phyloP scores from a whole-genome alignment of 2,329 filamentous ascomycete species.

The Phaeosphaeria sp. region DNA sequence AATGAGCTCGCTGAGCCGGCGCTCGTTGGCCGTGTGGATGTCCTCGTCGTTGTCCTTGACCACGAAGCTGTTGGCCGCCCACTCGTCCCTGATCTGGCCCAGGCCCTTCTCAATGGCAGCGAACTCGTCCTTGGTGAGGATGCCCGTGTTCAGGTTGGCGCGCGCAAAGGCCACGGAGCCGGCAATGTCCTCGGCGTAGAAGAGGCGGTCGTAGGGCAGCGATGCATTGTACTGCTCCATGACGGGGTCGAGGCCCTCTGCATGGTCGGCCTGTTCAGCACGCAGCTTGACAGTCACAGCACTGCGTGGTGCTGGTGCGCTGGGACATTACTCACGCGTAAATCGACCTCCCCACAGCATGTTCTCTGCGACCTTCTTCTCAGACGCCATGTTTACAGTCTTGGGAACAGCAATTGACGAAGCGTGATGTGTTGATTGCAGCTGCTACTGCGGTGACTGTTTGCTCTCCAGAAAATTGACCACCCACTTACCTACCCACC shows the following conservation, averaged over 20 bases:
- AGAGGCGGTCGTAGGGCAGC: conserved; percentile 77
- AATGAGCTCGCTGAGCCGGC: conserved; percentile 75
- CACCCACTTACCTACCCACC: too few relatives aligned
- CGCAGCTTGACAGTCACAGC: neutral
- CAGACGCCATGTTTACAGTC: conserved; percentile 35
- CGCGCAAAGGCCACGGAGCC: conserved; percentile 83
- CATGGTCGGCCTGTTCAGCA: conserved; percentile 13
- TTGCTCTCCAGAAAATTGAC: conserved; percentile 26
- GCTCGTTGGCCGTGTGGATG: conserved; percentile 63
- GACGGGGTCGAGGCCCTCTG: conserved; percentile 81
- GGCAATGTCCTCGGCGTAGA: conserved; percentile 81
- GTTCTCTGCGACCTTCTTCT: conserved; percentile 47
- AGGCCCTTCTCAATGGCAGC: conserved; percentile 75
- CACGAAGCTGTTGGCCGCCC: conserved; percentile 55
- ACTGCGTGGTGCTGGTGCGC: conserved; percentile 4
- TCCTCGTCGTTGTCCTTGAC: conserved; percentile 59
- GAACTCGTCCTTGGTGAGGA: conserved; percentile 77
- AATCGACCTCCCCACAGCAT: conserved; percentile 50
- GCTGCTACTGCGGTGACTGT: conserved; percentile 26
- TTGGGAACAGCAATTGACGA: conserved; percentile 1
- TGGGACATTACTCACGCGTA: conserved; percentile 30
- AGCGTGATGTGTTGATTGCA: neutral
- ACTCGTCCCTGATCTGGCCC: conserved; percentile 61
- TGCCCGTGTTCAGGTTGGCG: conserved; percentile 77
- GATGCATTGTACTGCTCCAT: conserved; percentile 87